These are phyloP conservation scores for Thelonectria discophora DNA, from an alignment of 2,329 filamentous ascomycete genomes.

Conservation along the genomic window DNA sequence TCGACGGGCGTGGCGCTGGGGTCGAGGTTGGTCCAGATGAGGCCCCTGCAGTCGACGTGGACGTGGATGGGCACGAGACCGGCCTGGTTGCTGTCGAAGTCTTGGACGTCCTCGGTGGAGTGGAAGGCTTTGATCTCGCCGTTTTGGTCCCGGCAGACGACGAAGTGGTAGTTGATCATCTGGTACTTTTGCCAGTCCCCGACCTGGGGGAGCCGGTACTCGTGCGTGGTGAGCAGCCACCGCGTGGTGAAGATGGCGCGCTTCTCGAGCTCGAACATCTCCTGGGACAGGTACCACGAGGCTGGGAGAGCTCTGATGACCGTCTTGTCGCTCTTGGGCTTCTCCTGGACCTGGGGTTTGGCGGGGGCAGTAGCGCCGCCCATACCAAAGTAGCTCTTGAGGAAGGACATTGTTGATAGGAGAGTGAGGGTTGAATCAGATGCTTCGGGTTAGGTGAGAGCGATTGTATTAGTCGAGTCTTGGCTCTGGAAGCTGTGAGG, in stretches of 20 bases:
- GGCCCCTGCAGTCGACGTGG: slow-evolving; percentile 60
- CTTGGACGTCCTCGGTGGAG: slow-evolving; percentile 57
- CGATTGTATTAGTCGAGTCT: neutral
- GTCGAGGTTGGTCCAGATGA: slow-evolving; percentile 68
- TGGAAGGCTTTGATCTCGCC: slow-evolving; percentile 66
- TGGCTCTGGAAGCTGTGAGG: neutral
- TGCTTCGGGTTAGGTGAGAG: neutral
- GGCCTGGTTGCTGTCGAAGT: slow-evolving; percentile 64
- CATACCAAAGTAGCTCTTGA: neutral
- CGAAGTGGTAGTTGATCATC: slow-evolving; percentile 63
- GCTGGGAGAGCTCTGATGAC: slow-evolving; percentile 52
- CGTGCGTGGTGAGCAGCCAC: slow-evolving; percentile 64
- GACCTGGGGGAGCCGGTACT: slow-evolving; percentile 56
- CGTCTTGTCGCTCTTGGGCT: slow-evolving; percentile 1
- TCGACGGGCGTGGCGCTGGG: slow-evolving; percentile 52
- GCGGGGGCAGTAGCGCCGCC: neutral
- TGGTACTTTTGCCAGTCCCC: slow-evolving; percentile 67
- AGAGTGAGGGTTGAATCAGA: neutral
- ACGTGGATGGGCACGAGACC: slow-evolving; percentile 63
- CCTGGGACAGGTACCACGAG: slow-evolving; percentile 60
- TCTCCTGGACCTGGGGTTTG: slow-evolving; percentile 13
- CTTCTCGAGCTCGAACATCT: slow-evolving; percentile 64
- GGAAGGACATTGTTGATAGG: neutral
- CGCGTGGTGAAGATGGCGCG: slow-evolving; percentile 65
- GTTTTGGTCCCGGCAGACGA: slow-evolving; percentile 51